Evolutionary conservation across 2,329 filamentous ascomycete species (phyloP), one percentile per base, ranked within the genome.

Genomic region (Colletotrichum graminicola): DNA sequence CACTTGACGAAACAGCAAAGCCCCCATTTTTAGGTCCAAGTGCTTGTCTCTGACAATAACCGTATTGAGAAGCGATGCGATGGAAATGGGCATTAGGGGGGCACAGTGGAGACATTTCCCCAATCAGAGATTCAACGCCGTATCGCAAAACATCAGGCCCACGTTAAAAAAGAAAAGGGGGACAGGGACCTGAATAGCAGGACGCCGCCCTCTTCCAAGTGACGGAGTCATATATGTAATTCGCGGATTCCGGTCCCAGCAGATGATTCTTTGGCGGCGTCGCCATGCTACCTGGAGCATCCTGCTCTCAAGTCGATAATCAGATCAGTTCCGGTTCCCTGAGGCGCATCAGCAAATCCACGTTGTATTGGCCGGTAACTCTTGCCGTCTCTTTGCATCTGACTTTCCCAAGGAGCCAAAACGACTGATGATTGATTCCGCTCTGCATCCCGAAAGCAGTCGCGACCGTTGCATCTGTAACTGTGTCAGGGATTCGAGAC

Each of bases 401-500:
- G 47, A 26, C 21, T 49, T 26, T 23, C 47, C 4, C 45, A 47
- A 47, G 21, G 21, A 23, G 3, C 8, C 47, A 49, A 5, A n/a
- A 6, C 14, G 47, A n/a, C n/a, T 5, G 8, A 12, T n/a, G n/a
- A n/a, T n/a, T 47, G 47, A 14, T 26, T 26, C 11, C 14, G 18
- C 47, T 26, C n/a, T 5, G n/a, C n/a, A 3, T 12, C n/a, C n/a
- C n/a, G 47, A 49, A 3, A 29, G 23, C 47, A 23, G 23, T 16
- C 14, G 23, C 10, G 23, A 3, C 5, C 2, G 23, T 51, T 51
- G 47, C 47, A 51, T 54, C 47, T 39, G 45, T 39, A 39, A 62
- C 60, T n/a, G 60, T 62, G 51, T 62, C 60, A 62, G 47, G 47
- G 41, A 23, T 34, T 62, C 34, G 60, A 62, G 60, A 62, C 60